phyloP scores from a whole-genome alignment of 192 early-diverging fungal genomes.

The Backusella westeae region DNA sequence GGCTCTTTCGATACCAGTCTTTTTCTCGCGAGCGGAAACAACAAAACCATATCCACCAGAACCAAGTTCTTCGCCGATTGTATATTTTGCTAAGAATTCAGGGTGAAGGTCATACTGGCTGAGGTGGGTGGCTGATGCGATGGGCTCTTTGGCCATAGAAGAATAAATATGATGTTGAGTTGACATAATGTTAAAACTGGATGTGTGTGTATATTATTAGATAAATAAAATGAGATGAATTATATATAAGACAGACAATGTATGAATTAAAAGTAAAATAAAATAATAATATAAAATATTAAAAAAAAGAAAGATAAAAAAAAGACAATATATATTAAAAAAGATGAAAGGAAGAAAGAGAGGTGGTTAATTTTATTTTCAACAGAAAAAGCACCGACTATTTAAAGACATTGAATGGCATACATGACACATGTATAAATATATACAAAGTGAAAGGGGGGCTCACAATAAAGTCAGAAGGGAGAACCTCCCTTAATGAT shows the following conservation, averaged over 20 bases:
- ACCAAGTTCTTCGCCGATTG: conserved; percentile 62
- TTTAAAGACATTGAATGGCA: not conserved
- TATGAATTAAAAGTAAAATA: conserved; percentile 9
- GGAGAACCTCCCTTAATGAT: conserved; percentile 6
- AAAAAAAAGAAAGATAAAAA: not conserved
- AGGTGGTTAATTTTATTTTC: conserved; percentile 9
- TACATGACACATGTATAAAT: conserved; percentile 8
- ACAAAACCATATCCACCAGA: conserved; percentile 81
- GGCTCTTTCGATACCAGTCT: conserved; percentile 54
- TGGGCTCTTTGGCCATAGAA: conserved; percentile 20
- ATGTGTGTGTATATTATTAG: not conserved
- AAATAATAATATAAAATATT: not conserved
- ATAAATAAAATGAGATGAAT: not conserved
- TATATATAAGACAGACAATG: conserved; percentile 14
- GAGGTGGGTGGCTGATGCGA: conserved; percentile 43
- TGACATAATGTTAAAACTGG: not conserved
- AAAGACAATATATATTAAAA: conserved; percentile 6
- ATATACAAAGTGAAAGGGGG: conserved; percentile 3
- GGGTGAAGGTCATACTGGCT: conserved; percentile 41
- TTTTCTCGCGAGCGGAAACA: conserved; percentile 51
- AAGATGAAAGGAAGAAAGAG: conserved; percentile 6
- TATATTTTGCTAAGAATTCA: conserved; percentile 46
- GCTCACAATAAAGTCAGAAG: conserved; percentile 6
- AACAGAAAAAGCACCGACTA: conserved; percentile 7
- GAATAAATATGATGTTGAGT: not conserved